Evolutionary conservation across 108 stramenopile species (phyloP).

Genomic region (Schizochytrium sp.): DNA sequence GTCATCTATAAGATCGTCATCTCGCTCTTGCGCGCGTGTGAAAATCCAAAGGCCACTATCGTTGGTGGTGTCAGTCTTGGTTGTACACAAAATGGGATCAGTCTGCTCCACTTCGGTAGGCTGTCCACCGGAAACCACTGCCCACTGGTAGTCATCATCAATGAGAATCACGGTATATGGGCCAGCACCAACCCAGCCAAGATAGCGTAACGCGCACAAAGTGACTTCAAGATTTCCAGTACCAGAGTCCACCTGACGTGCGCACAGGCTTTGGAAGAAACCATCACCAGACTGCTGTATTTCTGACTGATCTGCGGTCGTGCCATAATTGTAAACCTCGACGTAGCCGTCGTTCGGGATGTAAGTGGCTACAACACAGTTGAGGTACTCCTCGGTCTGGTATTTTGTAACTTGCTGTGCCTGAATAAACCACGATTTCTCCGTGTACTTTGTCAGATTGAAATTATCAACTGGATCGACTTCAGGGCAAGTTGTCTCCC

Average conservation of each 20-base stretch:
- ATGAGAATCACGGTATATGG: slow-evolving; percentile 34
- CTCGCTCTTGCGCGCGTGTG: background rate
- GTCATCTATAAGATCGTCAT: background rate
- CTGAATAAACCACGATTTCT: slow-evolving; percentile 17
- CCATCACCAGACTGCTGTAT: slow-evolving; percentile 16
- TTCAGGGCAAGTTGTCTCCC: background rate
- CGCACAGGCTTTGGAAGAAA: slow-evolving; percentile 25
- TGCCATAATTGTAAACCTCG: background rate
- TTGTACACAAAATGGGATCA: background rate
- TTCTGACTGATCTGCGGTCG: background rate
- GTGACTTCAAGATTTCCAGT: background rate
- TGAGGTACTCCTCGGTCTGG: background rate
- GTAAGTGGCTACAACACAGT: slow-evolving; percentile 24
- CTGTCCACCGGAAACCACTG: slow-evolving; percentile 17
- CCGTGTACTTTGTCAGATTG: background rate
- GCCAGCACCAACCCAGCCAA: slow-evolving; percentile 13
- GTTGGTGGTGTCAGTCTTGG: slow-evolving; percentile 14
- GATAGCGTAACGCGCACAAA: background rate
- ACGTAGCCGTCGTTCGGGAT: background rate
- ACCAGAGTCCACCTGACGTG: background rate
- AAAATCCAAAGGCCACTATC: slow-evolving; percentile 14
- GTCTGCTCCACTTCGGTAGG: slow-evolving; percentile 44
- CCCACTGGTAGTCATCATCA: background rate
- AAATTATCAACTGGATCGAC: background rate
- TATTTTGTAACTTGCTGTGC: slow-evolving; percentile 9